Evolutionary conservation across 202 grass and related monocot genomes (phyloP).

Genomic region (Saccharum hybrid): DNA sequence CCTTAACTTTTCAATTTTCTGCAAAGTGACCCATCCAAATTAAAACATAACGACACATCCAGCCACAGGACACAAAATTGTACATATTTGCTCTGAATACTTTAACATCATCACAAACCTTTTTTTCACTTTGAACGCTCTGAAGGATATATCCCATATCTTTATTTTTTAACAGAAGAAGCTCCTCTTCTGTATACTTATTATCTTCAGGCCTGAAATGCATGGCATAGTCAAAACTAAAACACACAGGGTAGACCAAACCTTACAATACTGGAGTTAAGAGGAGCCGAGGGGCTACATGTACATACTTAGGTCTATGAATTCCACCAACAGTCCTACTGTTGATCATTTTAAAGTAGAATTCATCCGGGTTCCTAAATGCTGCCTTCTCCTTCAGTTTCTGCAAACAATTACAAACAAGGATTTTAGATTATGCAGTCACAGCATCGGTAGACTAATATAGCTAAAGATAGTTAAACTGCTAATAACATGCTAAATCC

Average conservation of each 20-base stretch:
- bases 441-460: neutral
- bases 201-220: conserved; percentile 77
- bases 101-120: conserved; percentile 49
- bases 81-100: conserved; percentile 14
- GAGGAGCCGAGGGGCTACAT: conserved; percentile 20
- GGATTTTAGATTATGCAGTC: neutral
- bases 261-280: neutral
- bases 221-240: conserved; percentile 13
- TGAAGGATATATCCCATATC: conserved; percentile 89
- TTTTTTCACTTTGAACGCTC: conserved; percentile 86
- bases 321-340: conserved; percentile 67
- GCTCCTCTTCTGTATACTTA: conserved; percentile 80
- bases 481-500: conserved; percentile 1
- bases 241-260: conserved; percentile 29
- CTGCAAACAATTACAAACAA: conserved; percentile 44
- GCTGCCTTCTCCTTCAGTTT: conserved; percentile 85
- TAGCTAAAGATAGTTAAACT: neutral
- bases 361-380: conserved; percentile 89
- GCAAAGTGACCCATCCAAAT: conserved; percentile 20
- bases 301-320: conserved; percentile 66
- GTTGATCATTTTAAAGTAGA: conserved; percentile 97
- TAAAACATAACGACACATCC: conserved; percentile 1
- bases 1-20: conserved; percentile 91
- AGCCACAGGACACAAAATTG: neutral
- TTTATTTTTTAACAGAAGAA: conserved; percentile 86